Conservation (phyloP, 768 basidiomycete species). For the Suillus subalutaceus region DNA sequence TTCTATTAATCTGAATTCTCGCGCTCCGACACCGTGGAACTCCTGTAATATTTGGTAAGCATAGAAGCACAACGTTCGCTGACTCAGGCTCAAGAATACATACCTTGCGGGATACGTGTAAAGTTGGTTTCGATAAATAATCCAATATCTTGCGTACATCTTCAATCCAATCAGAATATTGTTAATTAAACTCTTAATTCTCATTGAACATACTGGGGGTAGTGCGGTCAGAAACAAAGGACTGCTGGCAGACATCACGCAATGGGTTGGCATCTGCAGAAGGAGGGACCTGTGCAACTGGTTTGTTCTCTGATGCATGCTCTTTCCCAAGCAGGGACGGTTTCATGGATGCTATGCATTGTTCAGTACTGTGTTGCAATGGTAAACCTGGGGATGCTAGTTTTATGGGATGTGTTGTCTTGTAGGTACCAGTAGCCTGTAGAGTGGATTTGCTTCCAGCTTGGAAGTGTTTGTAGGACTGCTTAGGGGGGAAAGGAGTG, state of each 20-base stretch:
- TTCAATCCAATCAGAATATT: background rate
- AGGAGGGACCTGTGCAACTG: background rate
- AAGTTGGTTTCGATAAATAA: background rate
- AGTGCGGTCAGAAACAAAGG: background rate
- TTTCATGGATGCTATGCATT: background rate
- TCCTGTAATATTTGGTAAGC: background rate
- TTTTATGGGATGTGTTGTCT: background rate
- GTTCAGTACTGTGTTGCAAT: background rate
- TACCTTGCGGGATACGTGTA: background rate
- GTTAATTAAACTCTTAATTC: background rate
- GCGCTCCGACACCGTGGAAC: background rate
- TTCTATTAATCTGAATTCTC: background rate
- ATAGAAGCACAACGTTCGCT: background rate
- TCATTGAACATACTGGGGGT: background rate
- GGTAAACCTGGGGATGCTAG: background rate
- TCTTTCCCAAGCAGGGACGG: background rate
- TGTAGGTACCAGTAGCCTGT: background rate
- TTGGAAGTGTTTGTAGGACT: conserved; percentile 17
- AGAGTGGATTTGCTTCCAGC: background rate
- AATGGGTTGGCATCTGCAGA: background rate
- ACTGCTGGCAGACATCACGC: background rate
- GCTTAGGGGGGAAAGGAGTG: conserved; percentile 25
- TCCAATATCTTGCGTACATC: background rate
- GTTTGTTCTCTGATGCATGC: background rate
- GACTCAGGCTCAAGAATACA: background rate